A percentile compares a stretch with the other conserved stretches of the same genome.
These are phyloP conservation scores for Lanmaoa pseudosensibilis DNA, from an alignment of 768 basidiomycete species.

Conservation along the genomic window DNA sequence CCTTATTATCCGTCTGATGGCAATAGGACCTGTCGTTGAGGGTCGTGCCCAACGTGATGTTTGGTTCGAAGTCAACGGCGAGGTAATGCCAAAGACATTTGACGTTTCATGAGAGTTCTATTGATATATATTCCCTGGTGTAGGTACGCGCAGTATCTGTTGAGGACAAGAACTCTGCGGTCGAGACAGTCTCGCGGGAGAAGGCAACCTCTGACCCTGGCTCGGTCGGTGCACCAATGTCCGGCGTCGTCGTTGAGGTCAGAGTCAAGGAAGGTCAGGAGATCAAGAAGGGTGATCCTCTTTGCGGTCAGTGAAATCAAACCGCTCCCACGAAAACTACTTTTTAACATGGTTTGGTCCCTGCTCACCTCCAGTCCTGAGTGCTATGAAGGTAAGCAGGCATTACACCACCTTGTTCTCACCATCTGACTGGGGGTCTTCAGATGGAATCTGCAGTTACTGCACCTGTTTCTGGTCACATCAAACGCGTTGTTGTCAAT, in stretches of 20 bases:
- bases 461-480: conserved; percentile 93
- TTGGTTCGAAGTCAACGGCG: conserved; percentile 98
- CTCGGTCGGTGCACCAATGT: conserved; percentile 97
- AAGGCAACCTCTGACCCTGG: conserved; percentile 92
- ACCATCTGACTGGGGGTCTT: conserved; percentile 22
- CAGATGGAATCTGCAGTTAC: conserved; percentile 99
- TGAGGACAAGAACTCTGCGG: conserved; percentile 96
- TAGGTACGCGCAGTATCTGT: conserved; percentile 93
- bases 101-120: conserved; percentile 11
- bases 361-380: conserved; percentile 60
- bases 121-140: conserved; percentile 16
- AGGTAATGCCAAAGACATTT: conserved; percentile 48
- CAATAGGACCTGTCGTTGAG: conserved; percentile 89
- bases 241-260: conserved; percentile 97
- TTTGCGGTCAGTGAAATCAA: conserved; percentile 65
- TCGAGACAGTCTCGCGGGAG: conserved; percentile 92
- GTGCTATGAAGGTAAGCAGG: conserved; percentile 87
- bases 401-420: neutral
- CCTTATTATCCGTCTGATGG: conserved; percentile 93
- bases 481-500: conserved; percentile 89
- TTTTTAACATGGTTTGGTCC: conserved; percentile 11
- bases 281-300: conserved; percentile 97
- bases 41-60: conserved; percentile 92
- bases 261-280: conserved; percentile 97
- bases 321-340: conserved; percentile 21